Evolutionary conservation across 2,329 filamentous ascomycete species (phyloP), one percentile per base, ranked within the genome.

Genomic region (Diatrype stigma): DNA sequence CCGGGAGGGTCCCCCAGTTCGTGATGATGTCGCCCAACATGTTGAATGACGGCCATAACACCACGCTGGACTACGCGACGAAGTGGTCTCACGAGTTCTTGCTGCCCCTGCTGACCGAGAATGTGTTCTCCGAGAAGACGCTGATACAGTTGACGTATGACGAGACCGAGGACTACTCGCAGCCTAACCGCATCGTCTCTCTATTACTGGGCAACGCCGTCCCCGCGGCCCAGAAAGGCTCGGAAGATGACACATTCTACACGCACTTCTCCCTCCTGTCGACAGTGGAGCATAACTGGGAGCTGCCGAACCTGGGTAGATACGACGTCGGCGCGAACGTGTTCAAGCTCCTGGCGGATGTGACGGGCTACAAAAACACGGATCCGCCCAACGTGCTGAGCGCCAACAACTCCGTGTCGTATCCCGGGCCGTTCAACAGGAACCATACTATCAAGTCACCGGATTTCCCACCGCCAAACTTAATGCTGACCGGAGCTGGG

Each of bases 131-230:
- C 78, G 75, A 88, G 49, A 81, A 85, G 61, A 92, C 87, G 0
- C 77, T 94, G 2, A 78, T 94, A 8, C 75, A 93, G 16, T 69
- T 94, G 51, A 92, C 84, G 16, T 94, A 90, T 63, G 89, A 94
- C 58, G 89, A 94, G 71, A 87, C 84, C 63, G 80, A 85, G 56
- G 82, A 80, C 22, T 91, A 91, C 69, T 68, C 75, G 6, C 70
- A 76, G 19, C 79, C 80, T 54, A 93, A 94, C 75, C 78, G 79
- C 42, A 80, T 94, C 47, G 81, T 87, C 54, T 81, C 76, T 54
- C 77, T 94, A 57, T 77, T 94, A 1, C 73, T 94, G 3, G 89
- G 89, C 22, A 87, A 86, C 51, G 86, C 84, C 14, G 68, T 94
- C 3, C 86, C 87, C 5, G 52, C 75, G 14, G 51, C 77, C n/a